Evolutionary conservation across 768 basidiomycete genomes (phyloP), one percentile per base, ranked within the genome.

Genomic region (Suillus lakei): DNA sequence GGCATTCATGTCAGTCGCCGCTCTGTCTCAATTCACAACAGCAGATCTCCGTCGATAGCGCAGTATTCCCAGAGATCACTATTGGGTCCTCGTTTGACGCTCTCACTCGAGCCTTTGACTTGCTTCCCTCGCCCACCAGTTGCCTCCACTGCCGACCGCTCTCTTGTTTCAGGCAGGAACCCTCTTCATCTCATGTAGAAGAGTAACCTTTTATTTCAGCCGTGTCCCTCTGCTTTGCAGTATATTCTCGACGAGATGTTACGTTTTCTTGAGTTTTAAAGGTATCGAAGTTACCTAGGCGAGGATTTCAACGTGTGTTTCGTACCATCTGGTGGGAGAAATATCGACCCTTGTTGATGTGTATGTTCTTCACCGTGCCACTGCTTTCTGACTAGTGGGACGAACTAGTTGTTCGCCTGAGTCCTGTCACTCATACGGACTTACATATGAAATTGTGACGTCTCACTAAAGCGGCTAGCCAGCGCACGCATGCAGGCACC

Each of bases 1-100:
- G 66, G 60, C 67, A 43, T 66, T 71, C 67, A 66, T 72, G 65
- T 70, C 60, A 68, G 13, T 26, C 46, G 62, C 67, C 64, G 62
- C 53, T 44, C 51, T 48, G 51, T 72, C 62, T 62, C 66, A 68
- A 59, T 71, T 75, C 62, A 60, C 53, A 63, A 64, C 61, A 68
- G 67, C 71, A 94, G 89, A 97, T 98, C 69, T 94, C 94, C 30
- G 92, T 98, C 71, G 94, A 96, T 77, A 53, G 83, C 67, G 91
- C 92, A 6, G 83, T 95, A 34, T 99, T 97, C 82, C 98, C 97
- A 28, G 88, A 91, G 77, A 94, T 93, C 4, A 96, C 93, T 4
- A 88, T 91, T 2, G 95, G 96, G 3, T 80, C 82, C 46, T 88
- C 91, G 76, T 79, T 97, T 50, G 94, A 96, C 74, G 93, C 94